Base-by-base conservation (phyloP, 2,329 filamentous ascomycete species). In the Phyllosticta citrichinensis region DNA sequence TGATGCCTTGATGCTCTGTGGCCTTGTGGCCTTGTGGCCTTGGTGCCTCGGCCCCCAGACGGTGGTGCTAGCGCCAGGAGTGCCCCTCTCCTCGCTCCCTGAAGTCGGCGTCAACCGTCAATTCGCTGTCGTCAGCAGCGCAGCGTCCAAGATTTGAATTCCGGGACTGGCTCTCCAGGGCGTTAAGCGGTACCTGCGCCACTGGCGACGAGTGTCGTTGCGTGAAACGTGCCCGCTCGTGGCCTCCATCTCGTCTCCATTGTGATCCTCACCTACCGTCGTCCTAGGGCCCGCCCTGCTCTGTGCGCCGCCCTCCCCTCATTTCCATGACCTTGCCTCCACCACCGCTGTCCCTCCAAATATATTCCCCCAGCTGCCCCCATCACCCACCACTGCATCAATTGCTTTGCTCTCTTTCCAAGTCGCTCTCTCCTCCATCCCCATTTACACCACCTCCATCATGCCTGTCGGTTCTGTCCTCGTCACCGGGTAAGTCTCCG, bases 401-500 rank as follows among this genome's bases (percentile, higher is more conserved):
- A 30, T 30, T 30, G 27, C 27, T 30, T 30, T 30, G 27, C 35
- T 25, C 40, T 52, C 35, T 55, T 50, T 27, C 33, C 50, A 30
- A 12, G 30, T 35, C 27, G 24, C 25, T 50, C 52, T 17, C 56
- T 47, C 17, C 33, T 27, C 22, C 14, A 52, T 19, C n/a, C 22
- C 61, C 55, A 62, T 56, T 56, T 35, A 22, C 20, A 51, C 11
- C 17, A 19, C 25, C 25, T 50, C 55, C 61, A 63, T 40, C 60
- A 95, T 95, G 90, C 77, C 87, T 74, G 83, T 89, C 68, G 90
- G 91, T 79, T 94, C 91, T 64, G 90, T 96, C 73, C 84, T 97
- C 71, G 86, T 97, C 73, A 92, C 92, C 70, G 92, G 92, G 92
- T 96, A 86, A 80, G 86, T 74, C 57, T 55, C 61, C 68, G 24